Base-by-base conservation (phyloP, 1,284 basidiomycete genomes). In the Tilletia indica region DNA sequence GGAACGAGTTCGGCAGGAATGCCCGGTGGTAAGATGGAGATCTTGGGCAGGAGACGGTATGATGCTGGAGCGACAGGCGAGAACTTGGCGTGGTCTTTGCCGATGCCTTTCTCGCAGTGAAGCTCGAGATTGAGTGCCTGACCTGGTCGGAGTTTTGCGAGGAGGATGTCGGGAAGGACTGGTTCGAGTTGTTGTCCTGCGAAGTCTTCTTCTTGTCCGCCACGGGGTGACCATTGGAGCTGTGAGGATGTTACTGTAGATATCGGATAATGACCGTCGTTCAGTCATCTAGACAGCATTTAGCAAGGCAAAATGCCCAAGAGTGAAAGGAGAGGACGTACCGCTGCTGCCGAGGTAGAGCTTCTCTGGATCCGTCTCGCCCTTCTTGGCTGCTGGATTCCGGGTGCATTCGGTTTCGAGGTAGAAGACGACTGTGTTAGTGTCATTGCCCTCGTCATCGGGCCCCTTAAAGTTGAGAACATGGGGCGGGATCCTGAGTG, bases 31-130 rank as follows among this genome's bases (percentile, higher is more conserved):
- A 88, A 83, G 76, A 99, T 89, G 74, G 90, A 88, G 83, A 99
- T 92, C 78, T 92, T 88, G 0, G 96, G 97, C 34, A 97, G 89
- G 3, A 98, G 88, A 66, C 96, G 91, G 85, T 99, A 99, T 2
- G 94, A 93, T 0, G 96, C 78, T 3, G 71, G 81, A 67, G 84
- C 77, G 68, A 99, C 97, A n/a, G 97, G 94, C 71, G 90, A 93
- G 85, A 93, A 99, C 84, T 99, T 99, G 56, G 97, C 94, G 82
- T 99, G 97, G 79, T 96, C 94, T 80, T 93, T 93, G 25, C 94
- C 95, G n/a, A 93, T 89, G 6, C 94, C 93, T 83, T 98, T 98
- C 73, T 95, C 88, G 66, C 94, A 95, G 83, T 99, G 95, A 73
- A 97, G 83, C 83, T 97, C 93, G 85, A 95, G 89, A 47, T 92